Evolutionary conservation across 495 filamentous ascomycete species (phyloP).

Genomic region (Terfezia claveryi): DNA sequence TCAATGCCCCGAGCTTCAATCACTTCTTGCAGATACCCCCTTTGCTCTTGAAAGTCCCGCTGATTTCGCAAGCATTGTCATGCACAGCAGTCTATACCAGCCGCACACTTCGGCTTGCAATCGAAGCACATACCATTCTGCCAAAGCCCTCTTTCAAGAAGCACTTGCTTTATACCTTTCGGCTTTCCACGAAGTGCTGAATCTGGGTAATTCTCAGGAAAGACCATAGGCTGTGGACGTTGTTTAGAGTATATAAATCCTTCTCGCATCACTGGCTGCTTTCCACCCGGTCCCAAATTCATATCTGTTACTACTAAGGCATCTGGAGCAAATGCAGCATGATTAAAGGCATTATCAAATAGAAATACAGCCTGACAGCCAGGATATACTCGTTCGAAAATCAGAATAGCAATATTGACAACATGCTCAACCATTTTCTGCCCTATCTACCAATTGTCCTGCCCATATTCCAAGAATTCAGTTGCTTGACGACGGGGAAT

Average conservation of each 20-base stretch:
- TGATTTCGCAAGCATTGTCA: neutral
- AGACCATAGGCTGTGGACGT: neutral
- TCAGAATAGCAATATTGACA: neutral
- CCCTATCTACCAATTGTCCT: neutral
- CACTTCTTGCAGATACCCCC: neutral
- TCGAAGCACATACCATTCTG: neutral
- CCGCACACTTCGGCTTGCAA: too few species aligned
- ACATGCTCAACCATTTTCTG: conserved; percentile 1
- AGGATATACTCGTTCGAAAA: neutral
- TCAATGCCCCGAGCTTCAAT: neutral
- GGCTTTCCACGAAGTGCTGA: neutral
- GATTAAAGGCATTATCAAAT: conserved; percentile 5
- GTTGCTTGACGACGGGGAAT: neutral
- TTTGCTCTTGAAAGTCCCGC: conserved; percentile 1
- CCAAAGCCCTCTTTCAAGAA: conserved; percentile 2
- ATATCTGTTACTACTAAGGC: conserved; percentile 2
- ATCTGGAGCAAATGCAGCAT: neutral
- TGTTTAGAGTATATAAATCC: neutral
- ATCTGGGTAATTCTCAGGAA: neutral
- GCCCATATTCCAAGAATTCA: neutral
- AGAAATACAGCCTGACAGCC: neutral
- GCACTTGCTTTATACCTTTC: conserved; percentile 3
- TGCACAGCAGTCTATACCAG: conserved; percentile 1
- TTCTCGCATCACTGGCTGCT: conserved; percentile 1
- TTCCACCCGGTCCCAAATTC: conserved; percentile 1